Percentiles rank a stretch among this genome's conserved stretches.
Evolutionary conservation across 2,329 filamentous ascomycete genomes (phyloP).

Genomic region (Setomelanomma holmii): DNA sequence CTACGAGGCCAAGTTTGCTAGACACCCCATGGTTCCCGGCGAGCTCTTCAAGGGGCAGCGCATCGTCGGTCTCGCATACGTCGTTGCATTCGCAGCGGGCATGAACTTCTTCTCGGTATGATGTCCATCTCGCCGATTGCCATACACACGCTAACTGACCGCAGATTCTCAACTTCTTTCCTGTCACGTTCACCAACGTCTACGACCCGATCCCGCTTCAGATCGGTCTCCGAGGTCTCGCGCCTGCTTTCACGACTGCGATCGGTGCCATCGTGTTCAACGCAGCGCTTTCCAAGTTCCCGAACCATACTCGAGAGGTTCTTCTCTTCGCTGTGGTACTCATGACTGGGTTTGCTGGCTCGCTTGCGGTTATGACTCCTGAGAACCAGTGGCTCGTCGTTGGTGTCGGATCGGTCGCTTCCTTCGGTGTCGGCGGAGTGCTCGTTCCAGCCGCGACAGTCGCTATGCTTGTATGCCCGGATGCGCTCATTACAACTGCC

Average conservation of each 20-base stretch:
- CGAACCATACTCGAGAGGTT: constrained; percentile 30
- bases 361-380: constrained; percentile 39
- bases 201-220: constrained; percentile 39
- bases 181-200: constrained; percentile 34
- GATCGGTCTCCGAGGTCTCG: constrained; percentile 42
- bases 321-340: constrained; percentile 39
- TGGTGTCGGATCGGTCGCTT: constrained; percentile 41
- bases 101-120: constrained; percentile 39
- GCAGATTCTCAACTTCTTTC: constrained; percentile 40
- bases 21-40: constrained; percentile 49
- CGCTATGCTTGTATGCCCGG: constrained; percentile 43
- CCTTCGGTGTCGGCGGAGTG: constrained; percentile 48
- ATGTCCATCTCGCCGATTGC: not conserved
- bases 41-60: constrained; percentile 44
- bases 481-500: constrained; percentile 44
- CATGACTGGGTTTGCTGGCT: constrained; percentile 43
- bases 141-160: not conserved
- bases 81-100: constrained; percentile 45
- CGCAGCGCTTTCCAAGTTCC: constrained; percentile 33
- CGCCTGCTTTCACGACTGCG: constrained; percentile 32
- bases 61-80: constrained; percentile 40
- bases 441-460: constrained; percentile 45
- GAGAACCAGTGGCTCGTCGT: constrained; percentile 40
- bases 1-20: constrained; percentile 49
- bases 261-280: constrained; percentile 41